Evolutionary conservation across 1,139 yeast genomes (phyloP), one percentile per base, ranked within the genome.

Genomic region (Candida frijolesensis): DNA sequence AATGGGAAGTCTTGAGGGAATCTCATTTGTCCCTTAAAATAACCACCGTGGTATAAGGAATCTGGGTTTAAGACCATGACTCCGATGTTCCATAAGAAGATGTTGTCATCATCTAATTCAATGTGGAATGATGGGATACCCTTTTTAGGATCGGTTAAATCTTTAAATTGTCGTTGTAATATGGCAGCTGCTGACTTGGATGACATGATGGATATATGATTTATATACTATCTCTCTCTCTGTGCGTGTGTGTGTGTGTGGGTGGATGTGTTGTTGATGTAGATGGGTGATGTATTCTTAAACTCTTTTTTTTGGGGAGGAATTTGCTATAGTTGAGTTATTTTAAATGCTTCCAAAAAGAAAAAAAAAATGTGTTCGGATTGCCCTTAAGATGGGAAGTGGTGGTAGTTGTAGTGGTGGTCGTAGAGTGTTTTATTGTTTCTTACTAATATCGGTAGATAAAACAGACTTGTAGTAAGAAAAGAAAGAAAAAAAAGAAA

Each of bases 1-100:
- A 83, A 92, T 1, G 98, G 98, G 71, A 86, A 92, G 68, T 91
- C 97, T 35, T 79, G 74, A 2, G 98, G 98, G 71, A 92, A 92
- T 59, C 87, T 78, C 96, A 92, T 89, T 67, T 89, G 96, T 25
- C 96, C 97, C 67, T 85, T 89, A 72, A 92, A 88, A 68, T 89
- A 92, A n/a, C 97, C 98, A 45, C 97, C 97, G 63, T 92, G 91
- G 72, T 89, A 92, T 61, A 89, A 86, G 27, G 96, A 89, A 57
- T 90, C 97, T 61, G 87, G 86, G 67, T 89, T 88, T 52, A 90
- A 79, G 27, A 92, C 96, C 91, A 91, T 90, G 53, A 92, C 89
- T 19, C 97, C 97, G 53, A 92, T 81, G 67, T 89, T 89, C 98
- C 97, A 92, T 56, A 85, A 81, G 63, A 90, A 91, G 60, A 92